A percentile compares a stretch with the other conserved stretches of the same genome.
Conservation (phyloP, 139 green algal genomes). For the Chlamydomonas sphaeroides region DNA sequence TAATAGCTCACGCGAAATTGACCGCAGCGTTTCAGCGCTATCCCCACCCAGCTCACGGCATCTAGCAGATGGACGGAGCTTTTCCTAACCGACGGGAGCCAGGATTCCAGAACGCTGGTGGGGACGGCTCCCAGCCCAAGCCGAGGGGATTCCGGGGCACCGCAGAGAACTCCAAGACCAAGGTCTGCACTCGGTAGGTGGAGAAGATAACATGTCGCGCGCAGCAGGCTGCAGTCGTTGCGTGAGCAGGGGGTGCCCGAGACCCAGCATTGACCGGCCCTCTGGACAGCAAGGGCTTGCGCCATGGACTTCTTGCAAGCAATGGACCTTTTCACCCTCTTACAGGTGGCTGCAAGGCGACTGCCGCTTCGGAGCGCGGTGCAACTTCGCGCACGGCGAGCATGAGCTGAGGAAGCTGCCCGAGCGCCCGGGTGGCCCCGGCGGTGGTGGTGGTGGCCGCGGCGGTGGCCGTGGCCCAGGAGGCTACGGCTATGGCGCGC, state of each 20-base stretch:
- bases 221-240: too few relatives aligned
- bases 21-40: too few relatives aligned
- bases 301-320: too few relatives aligned
- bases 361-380: slow-evolving; percentile 92
- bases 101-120: slow-evolving; percentile 1
- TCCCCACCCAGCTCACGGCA: too few relatives aligned
- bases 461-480: slow-evolving; percentile 35
- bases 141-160: slow-evolving; percentile 81
- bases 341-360: slow-evolving; percentile 85
- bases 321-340: background rate
- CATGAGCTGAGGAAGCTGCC: slow-evolving; percentile 83
- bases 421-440: slow-evolving; percentile 39
- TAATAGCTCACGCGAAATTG: too few relatives aligned
- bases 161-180: slow-evolving; percentile 87
- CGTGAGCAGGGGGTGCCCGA: too few relatives aligned
- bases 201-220: too few relatives aligned
- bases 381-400: slow-evolving; percentile 97
- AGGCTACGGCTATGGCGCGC: slow-evolving; percentile 25
- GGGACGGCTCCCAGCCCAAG: background rate
- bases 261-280: too few relatives aligned
- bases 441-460: slow-evolving; percentile 26
- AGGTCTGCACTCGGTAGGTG: slow-evolving; percentile 82
- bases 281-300: too few relatives aligned
- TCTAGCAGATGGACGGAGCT: slow-evolving; percentile 40
- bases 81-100: slow-evolving; percentile 31